Conservation (phyloP, 2,329 filamentous ascomycete genomes). For the Biscogniauxia marginata region DNA sequence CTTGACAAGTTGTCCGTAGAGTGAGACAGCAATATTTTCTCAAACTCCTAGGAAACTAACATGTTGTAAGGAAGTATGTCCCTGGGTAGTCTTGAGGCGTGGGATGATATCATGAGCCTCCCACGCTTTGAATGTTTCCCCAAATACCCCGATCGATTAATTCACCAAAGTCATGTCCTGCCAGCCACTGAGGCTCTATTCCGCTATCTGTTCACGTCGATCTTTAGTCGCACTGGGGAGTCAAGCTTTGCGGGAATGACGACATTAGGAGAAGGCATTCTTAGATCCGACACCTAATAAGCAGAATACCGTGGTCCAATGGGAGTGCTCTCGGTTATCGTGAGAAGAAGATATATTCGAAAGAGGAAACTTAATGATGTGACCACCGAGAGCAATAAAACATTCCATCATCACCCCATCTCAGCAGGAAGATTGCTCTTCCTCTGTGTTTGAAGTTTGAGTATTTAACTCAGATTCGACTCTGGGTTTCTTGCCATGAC, state of each 20-base stretch:
- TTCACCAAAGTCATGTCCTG: neutral
- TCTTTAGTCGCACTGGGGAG: constrained; percentile 11
- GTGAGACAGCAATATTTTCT: no score
- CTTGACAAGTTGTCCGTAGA: no score
- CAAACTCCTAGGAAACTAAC: no score
- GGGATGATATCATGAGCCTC: constrained; percentile 3
- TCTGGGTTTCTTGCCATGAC: neutral
- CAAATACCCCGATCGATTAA: neutral
- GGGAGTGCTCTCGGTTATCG: constrained; percentile 14
- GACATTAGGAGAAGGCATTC: constrained; percentile 11
- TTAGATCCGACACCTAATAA: constrained; percentile 5
- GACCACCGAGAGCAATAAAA: neutral
- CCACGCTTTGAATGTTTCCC: neutral
- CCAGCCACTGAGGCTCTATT: constrained; percentile 12
- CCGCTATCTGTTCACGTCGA: constrained; percentile 18
- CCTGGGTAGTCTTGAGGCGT: neutral
- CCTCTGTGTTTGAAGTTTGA: neutral
- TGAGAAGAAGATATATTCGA: neutral
- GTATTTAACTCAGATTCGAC: neutral
- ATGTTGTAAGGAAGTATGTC: neutral
- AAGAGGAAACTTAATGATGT: neutral
- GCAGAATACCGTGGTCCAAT: constrained; percentile 13
- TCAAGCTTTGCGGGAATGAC: constrained; percentile 17
- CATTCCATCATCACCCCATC: neutral
- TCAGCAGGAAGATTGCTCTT: neutral